These are phyloP conservation scores for Linum tenue DNA, from an alignment of 345 rosid genomes.

Conservation along the genomic window DNA sequence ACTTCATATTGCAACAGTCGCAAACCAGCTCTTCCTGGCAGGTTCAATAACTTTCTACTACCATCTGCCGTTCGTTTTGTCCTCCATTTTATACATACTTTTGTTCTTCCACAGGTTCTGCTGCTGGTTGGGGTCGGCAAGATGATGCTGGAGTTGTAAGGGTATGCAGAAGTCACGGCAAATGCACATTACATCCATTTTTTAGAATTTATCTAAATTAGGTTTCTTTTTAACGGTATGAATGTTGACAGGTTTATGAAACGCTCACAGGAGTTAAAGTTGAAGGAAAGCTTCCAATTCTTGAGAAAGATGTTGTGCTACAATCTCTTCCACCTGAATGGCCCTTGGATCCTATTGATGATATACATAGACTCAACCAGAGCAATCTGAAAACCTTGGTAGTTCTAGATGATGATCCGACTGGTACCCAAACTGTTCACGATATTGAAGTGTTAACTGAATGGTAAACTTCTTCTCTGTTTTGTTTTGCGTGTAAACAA, in stretches of 20 bases:
- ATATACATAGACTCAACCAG: slow-evolving; percentile 49
- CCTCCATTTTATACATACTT: not conserved
- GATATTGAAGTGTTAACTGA: slow-evolving; percentile 91
- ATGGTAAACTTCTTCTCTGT: slow-evolving; percentile 44
- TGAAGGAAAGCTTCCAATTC: slow-evolving; percentile 69
- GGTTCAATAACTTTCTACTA: slow-evolving; percentile 28
- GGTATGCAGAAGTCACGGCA: slow-evolving; percentile 30
- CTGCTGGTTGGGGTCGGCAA: slow-evolving; percentile 94
- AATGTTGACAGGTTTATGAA: slow-evolving; percentile 62
- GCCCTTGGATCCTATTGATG: slow-evolving; percentile 64
- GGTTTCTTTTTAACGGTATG: not conserved
- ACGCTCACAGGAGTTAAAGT: slow-evolving; percentile 71
- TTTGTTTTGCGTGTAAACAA: not conserved
- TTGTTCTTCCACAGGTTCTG: slow-evolving; percentile 53
- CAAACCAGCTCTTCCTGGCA: slow-evolving; percentile 77
- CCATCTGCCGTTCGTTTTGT: not conserved
- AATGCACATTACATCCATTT: not conserved
- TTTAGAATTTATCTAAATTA: slow-evolving; percentile 4
- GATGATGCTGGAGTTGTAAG: slow-evolving; percentile 95
- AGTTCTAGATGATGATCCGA: slow-evolving; percentile 97
- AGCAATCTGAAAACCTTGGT: slow-evolving; percentile 62
- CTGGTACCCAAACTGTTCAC: slow-evolving; percentile 99
- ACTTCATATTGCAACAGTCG: slow-evolving; percentile 67
- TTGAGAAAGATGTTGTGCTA: slow-evolving; percentile 53
- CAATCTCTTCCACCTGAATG: slow-evolving; percentile 80